Base-by-base conservation (phyloP, 352 stramenopile species). In the Thraustotheca clavata region DNA sequence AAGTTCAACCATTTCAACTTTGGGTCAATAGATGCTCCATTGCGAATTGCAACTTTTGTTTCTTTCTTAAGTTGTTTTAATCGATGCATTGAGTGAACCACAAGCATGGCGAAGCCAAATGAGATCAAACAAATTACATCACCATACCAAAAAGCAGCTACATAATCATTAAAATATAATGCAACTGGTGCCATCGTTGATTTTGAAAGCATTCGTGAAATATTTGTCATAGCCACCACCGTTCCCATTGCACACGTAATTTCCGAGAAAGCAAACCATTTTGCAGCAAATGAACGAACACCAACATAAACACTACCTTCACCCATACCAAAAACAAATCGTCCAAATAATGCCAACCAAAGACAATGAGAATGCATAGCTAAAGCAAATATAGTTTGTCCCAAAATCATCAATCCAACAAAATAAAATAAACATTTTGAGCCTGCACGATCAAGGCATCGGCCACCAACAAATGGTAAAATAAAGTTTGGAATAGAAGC, bases 161-260 rank as follows among this genome's bases (percentile, higher is more conserved):
- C 80, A 67, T 96, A 96, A 31, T 84, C 83, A 12, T 86, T 80
- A 70, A 93, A 94, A 61, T 89, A 84, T 14, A 94, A 68, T 1
- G 87, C 86, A 34, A 96, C 77, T 0, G 88, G 88, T 7, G 85
- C 88, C 22, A 95, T 83, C 6, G 85, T 94, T 0, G 87, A 73
- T 71, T 95, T 96, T 11, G 88, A 86, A n/a, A 96, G 59, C 77
- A 95, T 96, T 77, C 96, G 95, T 60, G 79, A 89, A 12, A 96
- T 62, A 63, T 93, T 95, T 16, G 89, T 94, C 34, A 94, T 68
- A 9, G 84, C 88, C n/a, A 97, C 88, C 34, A 70, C 83, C 12
- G 94, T 83, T 32, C 89, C 89, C 78, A 95, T 89, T 39, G 86
- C 86, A 47, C 93, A 95, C 11, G 84, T 94, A n/a, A 95, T 75